These are phyloP conservation scores for Meira nashicola DNA, from an alignment of 1,284 basidiomycete genomes.

Conservation along the genomic window DNA sequence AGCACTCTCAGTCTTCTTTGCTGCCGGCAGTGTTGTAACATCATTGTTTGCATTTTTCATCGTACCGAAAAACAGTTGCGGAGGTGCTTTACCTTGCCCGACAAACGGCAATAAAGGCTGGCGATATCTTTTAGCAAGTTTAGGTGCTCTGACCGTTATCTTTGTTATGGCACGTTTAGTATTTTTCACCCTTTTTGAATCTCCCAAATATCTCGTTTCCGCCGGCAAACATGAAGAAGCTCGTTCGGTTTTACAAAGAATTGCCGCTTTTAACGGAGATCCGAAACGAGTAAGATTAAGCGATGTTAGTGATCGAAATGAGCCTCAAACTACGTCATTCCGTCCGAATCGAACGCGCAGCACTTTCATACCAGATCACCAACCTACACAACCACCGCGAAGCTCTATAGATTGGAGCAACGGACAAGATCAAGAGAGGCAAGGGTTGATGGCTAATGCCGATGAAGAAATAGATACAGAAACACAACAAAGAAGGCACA, in stretches of 20 bases:
- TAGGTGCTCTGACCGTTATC: constrained; percentile 59
- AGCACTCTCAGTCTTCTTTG: constrained; percentile 77
- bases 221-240: constrained; percentile 36
- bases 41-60: constrained; percentile 26
- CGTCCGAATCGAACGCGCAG: background rate
- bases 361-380: background rate
- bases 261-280: constrained; percentile 31
- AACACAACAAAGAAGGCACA: background rate
- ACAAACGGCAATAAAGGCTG: constrained; percentile 16
- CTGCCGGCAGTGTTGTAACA: constrained; percentile 31
- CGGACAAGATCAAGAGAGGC: background rate
- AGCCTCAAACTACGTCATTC: too few species aligned
- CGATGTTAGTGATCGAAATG: constrained; percentile 21
- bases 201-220: constrained; percentile 59
- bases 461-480: background rate
- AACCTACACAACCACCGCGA: background rate
- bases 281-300: constrained; percentile 20
- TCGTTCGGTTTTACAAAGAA: constrained; percentile 33
- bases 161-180: constrained; percentile 78
- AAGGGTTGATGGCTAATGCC: background rate
- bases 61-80: constrained; percentile 20
- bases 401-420: background rate
- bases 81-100: background rate
- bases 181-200: constrained; percentile 87
- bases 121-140: constrained; percentile 27